Percentiles rank a stretch among this genome's conserved stretches.
Evolutionary conservation across 2,329 filamentous ascomycete genomes (phyloP).

Genomic region (Rutstroemia sydowiana): DNA sequence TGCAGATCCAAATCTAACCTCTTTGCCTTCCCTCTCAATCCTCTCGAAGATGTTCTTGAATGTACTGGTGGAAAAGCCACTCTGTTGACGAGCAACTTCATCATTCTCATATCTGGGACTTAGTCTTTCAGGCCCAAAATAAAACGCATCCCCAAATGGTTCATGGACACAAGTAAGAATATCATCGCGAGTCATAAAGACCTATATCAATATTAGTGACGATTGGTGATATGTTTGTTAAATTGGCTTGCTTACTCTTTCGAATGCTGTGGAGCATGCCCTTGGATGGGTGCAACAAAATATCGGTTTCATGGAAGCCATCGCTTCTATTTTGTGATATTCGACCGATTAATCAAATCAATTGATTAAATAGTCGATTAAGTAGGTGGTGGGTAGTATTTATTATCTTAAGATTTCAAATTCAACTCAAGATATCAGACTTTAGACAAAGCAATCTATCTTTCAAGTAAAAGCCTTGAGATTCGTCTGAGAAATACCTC

Average conservation of each 20-base stretch:
- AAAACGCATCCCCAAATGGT: conserved; percentile 94
- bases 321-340: conserved; percentile 37
- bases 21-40: conserved; percentile 62
- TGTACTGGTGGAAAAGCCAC: conserved; percentile 62
- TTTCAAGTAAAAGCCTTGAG: conserved; percentile 22
- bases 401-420: not conserved
- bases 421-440: not conserved
- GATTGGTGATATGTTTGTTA: not conserved
- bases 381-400: not conserved
- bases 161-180: conserved; percentile 81
- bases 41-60: conserved; percentile 71
- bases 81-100: conserved; percentile 43
- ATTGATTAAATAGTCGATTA: not conserved
- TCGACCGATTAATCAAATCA: too few relatives aligned
- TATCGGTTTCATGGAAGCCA: conserved; percentile 68
- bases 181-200: conserved; percentile 92
- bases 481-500: not conserved
- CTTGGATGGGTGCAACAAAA: conserved; percentile 92
- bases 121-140: conserved; percentile 87
- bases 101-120: conserved; percentile 72
- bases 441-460: conserved; percentile 20
- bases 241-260: conserved; percentile 57
- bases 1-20: conserved; percentile 36
- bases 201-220: conserved; percentile 42
- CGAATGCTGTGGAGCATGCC: conserved; percentile 94